phyloP scores from a whole-genome alignment of 768 basidiomycete genomes.

The Leccinum variicolor region DNA sequence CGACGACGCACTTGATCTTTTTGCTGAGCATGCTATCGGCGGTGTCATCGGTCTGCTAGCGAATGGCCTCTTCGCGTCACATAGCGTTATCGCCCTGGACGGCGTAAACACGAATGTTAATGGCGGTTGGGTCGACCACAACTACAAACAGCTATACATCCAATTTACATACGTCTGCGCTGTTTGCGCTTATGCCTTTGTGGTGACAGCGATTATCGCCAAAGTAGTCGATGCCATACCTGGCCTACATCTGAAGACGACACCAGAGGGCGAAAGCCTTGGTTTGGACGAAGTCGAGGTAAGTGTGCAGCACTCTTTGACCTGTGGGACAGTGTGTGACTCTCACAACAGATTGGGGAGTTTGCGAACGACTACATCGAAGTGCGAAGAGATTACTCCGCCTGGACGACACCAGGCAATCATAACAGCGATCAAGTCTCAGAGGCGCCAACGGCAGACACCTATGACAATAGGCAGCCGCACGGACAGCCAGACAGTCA shows the following conservation, averaged over 20 bases:
- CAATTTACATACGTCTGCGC: constrained; percentile 67
- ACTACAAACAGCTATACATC: constrained; percentile 79
- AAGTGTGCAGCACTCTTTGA: constrained; percentile 10
- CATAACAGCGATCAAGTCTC: constrained; percentile 4
- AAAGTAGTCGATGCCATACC: constrained; percentile 56
- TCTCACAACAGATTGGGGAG: constrained; percentile 51
- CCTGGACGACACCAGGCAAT: constrained; percentile 40
- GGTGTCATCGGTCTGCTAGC: constrained; percentile 71
- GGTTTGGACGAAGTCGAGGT: constrained; percentile 77
- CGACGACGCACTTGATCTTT: constrained; percentile 91
- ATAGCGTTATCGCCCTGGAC: constrained; percentile 61
- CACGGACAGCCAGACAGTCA: constrained; percentile 35
- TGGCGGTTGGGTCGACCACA: constrained; percentile 73
- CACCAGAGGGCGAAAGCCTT: constrained; percentile 53
- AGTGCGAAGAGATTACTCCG: constrained; percentile 60
- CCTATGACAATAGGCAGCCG: constrained; percentile 33
- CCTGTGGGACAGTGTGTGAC: background rate
- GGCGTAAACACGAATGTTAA: constrained; percentile 50
- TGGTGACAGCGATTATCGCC: constrained; percentile 57
- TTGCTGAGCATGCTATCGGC: constrained; percentile 87
- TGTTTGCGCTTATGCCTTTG: constrained; percentile 55
- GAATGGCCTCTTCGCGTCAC: constrained; percentile 75
- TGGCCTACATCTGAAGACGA: constrained; percentile 52
- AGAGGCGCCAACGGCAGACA: constrained; percentile 10
- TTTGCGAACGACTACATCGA: constrained; percentile 71